A percentile compares a stretch with the other conserved stretches of the same genome.
Evolutionary conservation across 2,329 filamentous ascomycete species (phyloP).

Genomic region (Aspergillus eucalypticola): DNA sequence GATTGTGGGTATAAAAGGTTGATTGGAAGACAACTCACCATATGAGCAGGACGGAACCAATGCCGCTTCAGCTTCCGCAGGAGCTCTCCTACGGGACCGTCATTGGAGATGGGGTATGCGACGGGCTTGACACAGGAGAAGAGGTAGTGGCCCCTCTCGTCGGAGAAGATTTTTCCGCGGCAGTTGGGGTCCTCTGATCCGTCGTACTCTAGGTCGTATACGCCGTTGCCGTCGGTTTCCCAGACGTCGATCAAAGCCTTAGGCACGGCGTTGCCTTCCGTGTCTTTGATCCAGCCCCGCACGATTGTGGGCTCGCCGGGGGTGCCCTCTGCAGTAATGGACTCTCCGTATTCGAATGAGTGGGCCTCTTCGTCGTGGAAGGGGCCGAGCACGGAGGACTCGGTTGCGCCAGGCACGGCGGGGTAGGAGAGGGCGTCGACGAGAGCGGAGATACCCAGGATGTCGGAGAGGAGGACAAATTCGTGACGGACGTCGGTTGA

Average conservation of each 20-base stretch:
- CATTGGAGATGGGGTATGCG: constrained; percentile 29
- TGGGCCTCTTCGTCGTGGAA: constrained; percentile 24
- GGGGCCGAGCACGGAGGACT: constrained; percentile 31
- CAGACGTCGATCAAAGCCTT: constrained; percentile 26
- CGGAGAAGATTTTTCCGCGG: constrained; percentile 24
- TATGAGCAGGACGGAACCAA: constrained; percentile 27
- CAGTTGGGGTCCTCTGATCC: constrained; percentile 25
- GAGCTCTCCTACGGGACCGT: constrained; percentile 26
- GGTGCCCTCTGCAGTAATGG: neutral
- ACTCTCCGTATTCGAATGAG: constrained; percentile 4
- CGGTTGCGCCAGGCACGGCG: constrained; percentile 22
- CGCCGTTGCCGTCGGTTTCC: constrained; percentile 31
- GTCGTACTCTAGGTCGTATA: constrained; percentile 31
- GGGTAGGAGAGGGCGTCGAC: constrained; percentile 30
- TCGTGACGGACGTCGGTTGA: constrained; percentile 17
- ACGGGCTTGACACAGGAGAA: constrained; percentile 30
- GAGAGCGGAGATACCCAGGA: constrained; percentile 28
- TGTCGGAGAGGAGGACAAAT: constrained; percentile 23
- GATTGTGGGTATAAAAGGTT: neutral
- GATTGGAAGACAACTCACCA: constrained; percentile 4
- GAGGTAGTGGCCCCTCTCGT: constrained; percentile 25
- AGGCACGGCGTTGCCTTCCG: constrained; percentile 22
- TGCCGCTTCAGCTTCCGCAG: constrained; percentile 23
- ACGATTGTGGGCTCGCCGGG: constrained; percentile 8
- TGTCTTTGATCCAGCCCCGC: constrained; percentile 24